Evolutionary conservation across 352 stramenopile species (phyloP), one percentile per base, ranked within the genome.

Genomic region (Pythium brassicae): DNA sequence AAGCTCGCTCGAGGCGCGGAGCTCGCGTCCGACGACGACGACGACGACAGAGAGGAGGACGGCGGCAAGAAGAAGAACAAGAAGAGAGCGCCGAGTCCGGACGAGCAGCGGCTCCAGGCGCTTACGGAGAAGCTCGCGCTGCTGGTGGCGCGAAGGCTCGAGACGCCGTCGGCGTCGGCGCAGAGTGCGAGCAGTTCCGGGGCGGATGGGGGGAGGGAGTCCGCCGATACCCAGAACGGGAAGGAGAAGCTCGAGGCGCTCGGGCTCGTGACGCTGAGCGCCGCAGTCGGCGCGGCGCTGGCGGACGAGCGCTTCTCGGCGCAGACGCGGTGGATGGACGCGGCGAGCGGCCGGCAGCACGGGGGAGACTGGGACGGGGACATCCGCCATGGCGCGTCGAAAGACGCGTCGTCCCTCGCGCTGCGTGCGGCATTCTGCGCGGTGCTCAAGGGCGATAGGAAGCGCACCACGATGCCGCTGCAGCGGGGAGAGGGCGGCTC

Each of bases 281-380:
- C 83, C 46, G 65, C 72, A 19, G 71, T 88, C 3, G 79, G 78
- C 4, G 71, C 75, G 2, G 71, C 70, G 0, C 62, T 88, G 42
- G 26, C 46, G 35, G 74, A 83, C 14, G 68, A 86, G 43, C 79
- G 87, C 6, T 71, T 85, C 10, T 78, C 81, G 17, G 87, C 87
- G 23, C 78, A 92, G 57, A 96, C 87, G 19, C 75, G 71, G 51
- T 96, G 83, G 84, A 79, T 96, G 51, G 87, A 96, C 57, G 64
- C 53, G n/a, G 78, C 81, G 0, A 37, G 57, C 14, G 83, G 73
- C 15, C 46, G 32, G 45, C 39, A 49, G 25, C 74, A 84, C 39
- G 78, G 83, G 19, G 86, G 78, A 2, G 59, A 74, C 9, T 96
- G 86, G 86, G 56, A 72, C 37, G 87, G 86, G n/a, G 27, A 20